Conservation (phyloP, 805 yeast genomes). For the Barnettozyma vustinii region DNA sequence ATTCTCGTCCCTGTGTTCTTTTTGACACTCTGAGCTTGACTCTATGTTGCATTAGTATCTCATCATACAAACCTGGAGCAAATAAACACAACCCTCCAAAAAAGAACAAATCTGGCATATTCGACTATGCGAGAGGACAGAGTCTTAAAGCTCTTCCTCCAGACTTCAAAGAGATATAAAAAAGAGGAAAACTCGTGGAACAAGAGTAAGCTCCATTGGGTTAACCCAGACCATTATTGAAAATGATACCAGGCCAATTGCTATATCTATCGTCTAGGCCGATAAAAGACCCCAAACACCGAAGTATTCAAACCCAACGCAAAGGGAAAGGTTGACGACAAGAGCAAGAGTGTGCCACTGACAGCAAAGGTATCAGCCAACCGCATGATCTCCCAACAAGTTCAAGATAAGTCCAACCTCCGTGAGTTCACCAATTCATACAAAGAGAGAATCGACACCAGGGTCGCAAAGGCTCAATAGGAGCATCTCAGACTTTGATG, state of each 20-base stretch:
- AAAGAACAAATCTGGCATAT: slow-evolving; percentile 48
- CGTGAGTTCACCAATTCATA: not conserved
- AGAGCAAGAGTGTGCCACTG: not conserved
- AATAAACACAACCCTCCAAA: not conserved
- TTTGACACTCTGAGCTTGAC: slow-evolving; percentile 76
- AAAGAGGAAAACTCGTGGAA: slow-evolving; percentile 48
- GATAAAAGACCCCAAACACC: slow-evolving; percentile 49
- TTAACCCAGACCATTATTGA: slow-evolving; percentile 29
- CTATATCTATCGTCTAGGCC: slow-evolving; percentile 71
- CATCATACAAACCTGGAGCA: slow-evolving; percentile 44
- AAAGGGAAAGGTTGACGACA: slow-evolving; percentile 3
- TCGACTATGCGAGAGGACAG: slow-evolving; percentile 49
- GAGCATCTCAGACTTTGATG: slow-evolving; percentile 15
- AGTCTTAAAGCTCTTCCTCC: slow-evolving; percentile 8
- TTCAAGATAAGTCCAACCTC: not conserved
- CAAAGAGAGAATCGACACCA: slow-evolving; percentile 4
- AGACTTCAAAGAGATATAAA: slow-evolving; percentile 16
- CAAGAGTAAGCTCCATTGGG: slow-evolving; percentile 89
- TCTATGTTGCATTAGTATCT: slow-evolving; percentile 77
- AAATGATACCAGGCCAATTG: slow-evolving; percentile 39
- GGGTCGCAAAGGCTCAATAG: slow-evolving; percentile 21
- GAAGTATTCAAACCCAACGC: slow-evolving; percentile 31
- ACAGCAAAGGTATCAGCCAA: not conserved
- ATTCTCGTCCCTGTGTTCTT: slow-evolving; percentile 59
- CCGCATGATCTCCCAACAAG: not conserved